Evolutionary conservation across 1,284 basidiomycete genomes (phyloP), one percentile per base, ranked within the genome.

Genomic region (Melampsora abietis-canadensis): DNA sequence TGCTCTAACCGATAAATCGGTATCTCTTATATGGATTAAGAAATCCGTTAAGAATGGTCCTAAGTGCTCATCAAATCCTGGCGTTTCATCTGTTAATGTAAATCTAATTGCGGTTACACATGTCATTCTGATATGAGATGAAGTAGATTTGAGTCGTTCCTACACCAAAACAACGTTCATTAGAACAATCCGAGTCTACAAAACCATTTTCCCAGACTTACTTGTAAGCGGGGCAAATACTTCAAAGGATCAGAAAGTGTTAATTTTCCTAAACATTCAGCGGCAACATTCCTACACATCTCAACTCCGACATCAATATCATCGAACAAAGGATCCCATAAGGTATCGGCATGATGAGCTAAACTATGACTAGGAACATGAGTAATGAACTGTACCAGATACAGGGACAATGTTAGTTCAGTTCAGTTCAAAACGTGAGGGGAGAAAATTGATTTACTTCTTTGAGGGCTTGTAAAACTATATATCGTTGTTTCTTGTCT

Each of bases 31-130:
- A 40, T 69, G 65, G 8, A 31, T 40, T 67, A 76, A 66, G 47
- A 70, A 65, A 47, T 70, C 51, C 2, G 75, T 69, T 34, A 70
- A 60, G 46, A 46, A 72, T 17, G 65, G 68, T 40, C 51, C 64
- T 40, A 66, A 6, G 24, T 66, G 62, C 44, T 73, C 68, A 48
- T 98, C 94, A 80, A 93, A 94, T 0, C 89, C 85, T 34, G 87
- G 86, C 0, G 89, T 87, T 2, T 89, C 89, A 80, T 97, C 94
- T 31, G 90, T 92, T 78, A 98, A 94, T 0, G 94, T 96, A 81
- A 97, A 98, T 19, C 96, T 88, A 77, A 98, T 90, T 0, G 95
- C 92, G 5, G 94, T 91, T 10, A 96, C 89, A 62, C 96, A 94
- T 2, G 93, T 92, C 0, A 93, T 93, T 34, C 94, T 81, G 10